Evolutionary conservation across 495 filamentous ascomycete species (phyloP).

Genomic region (Penicillium ochrochloron): DNA sequence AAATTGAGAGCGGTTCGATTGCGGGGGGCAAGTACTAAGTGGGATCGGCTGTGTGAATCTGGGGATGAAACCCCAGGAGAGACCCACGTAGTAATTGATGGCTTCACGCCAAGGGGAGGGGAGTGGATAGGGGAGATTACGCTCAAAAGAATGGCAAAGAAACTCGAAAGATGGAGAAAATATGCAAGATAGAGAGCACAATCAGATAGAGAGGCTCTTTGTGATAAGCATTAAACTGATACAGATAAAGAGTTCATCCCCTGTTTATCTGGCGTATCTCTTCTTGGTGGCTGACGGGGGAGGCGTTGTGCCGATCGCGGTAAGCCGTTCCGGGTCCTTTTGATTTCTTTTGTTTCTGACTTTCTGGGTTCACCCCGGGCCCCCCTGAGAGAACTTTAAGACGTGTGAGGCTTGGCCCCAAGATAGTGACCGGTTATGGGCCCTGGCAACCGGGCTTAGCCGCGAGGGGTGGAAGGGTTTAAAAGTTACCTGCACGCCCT

Average conservation of each 20-base stretch:
- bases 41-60: slow-evolving; percentile 7
- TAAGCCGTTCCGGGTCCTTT: neutral
- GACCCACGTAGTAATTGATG: slow-evolving; percentile 3
- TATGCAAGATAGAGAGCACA: neutral
- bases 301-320: slow-evolving; percentile 1
- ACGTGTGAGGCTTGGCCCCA: neutral
- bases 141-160: neutral
- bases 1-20: neutral
- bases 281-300: neutral
- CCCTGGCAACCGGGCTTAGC: neutral
- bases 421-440: neutral
- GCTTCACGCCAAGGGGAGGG: slow-evolving; percentile 1
- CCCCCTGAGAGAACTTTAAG: neutral
- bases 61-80: neutral
- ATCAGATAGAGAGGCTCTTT: slow-evolving; percentile 5
- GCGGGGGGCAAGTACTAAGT: neutral
- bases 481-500: neutral
- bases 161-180: neutral
- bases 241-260: neutral
- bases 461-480: slow-evolving; percentile 1
- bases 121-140: no score
- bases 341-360: neutral
- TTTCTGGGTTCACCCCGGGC: neutral
- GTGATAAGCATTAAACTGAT: neutral
- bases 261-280: neutral